Conservation (phyloP, 495 filamentous ascomycete species). For the Lasiosphaeria hispida region DNA sequence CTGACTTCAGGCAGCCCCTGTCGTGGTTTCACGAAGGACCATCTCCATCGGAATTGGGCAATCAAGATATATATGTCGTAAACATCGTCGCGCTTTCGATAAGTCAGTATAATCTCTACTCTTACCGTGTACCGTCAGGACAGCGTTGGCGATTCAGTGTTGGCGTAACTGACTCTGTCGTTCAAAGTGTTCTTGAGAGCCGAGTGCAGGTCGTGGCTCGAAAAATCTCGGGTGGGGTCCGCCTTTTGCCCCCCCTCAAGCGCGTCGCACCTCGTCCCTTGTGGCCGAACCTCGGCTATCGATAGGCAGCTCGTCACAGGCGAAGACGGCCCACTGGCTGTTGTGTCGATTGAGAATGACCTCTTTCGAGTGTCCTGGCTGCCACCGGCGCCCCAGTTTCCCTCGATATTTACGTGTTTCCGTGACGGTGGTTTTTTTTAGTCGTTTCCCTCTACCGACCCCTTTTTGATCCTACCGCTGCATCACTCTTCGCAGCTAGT, state of each 20-base stretch:
- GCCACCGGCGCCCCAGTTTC: not conserved
- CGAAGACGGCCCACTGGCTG: not conserved
- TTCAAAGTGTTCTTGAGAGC: too few species aligned
- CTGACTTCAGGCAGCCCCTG: too few species aligned
- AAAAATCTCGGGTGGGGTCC: not conserved
- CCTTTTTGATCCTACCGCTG: not conserved
- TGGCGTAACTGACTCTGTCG: too few species aligned
- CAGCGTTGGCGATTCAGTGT: too few species aligned
- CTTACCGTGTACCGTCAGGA: too few species aligned
- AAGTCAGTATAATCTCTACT: too few species aligned
- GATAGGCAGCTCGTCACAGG: constrained; percentile 9
- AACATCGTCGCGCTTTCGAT: too few species aligned
- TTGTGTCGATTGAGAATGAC: constrained; percentile 4
- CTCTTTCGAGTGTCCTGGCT: not conserved
- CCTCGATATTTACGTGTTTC: not conserved
- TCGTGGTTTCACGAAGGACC: too few species aligned
- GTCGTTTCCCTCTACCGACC: not conserved
- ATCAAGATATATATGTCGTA: too few species aligned
- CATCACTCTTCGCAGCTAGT: not conserved
- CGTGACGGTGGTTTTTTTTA: constrained; percentile 1
- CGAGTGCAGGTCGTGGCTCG: not conserved
- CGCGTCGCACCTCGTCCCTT: not conserved
- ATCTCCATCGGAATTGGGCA: too few species aligned
- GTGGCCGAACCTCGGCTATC: constrained; percentile 15
- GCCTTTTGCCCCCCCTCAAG: not conserved